phyloP scores from a whole-genome alignment of 2,329 filamentous ascomycete species.

The Shiraia sp. region DNA sequence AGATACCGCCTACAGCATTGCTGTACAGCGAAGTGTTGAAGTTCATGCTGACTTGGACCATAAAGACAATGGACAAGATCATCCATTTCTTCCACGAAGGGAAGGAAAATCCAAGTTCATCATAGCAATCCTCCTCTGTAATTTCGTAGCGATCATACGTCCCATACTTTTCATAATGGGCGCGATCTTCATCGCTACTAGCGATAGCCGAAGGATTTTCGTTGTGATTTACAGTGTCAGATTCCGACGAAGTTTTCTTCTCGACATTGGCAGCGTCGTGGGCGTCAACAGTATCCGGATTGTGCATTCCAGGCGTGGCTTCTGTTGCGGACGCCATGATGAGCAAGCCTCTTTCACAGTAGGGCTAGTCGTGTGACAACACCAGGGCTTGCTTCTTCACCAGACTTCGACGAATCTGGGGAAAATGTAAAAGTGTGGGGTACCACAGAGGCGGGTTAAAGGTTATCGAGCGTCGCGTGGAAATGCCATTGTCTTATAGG shows the following conservation, averaged over 20 bases:
- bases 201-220: constrained; percentile 20
- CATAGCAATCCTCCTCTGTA: constrained; percentile 55
- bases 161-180: constrained; percentile 38
- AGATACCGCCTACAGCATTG: constrained; percentile 56
- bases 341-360: background rate
- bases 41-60: constrained; percentile 61
- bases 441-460: too few relatives aligned
- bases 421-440: too few relatives aligned
- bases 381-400: too few relatives aligned
- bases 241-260: constrained; percentile 25
- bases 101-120: constrained; percentile 55
- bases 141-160: constrained; percentile 54
- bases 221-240: constrained; percentile 19
- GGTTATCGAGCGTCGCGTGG: too few relatives aligned
- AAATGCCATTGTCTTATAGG: background rate
- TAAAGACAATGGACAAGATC: constrained; percentile 56
- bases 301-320: constrained; percentile 18
- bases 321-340: constrained; percentile 23
- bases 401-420: too few relatives aligned
- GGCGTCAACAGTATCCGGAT: constrained; percentile 16
- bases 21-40: constrained; percentile 62
- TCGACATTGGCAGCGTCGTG: constrained; percentile 21
- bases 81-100: constrained; percentile 58
- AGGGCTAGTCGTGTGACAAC: background rate
- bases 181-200: constrained; percentile 25